Evolutionary conservation across 805 yeast genomes (phyloP).

Genomic region (Ogataea methanolica): DNA sequence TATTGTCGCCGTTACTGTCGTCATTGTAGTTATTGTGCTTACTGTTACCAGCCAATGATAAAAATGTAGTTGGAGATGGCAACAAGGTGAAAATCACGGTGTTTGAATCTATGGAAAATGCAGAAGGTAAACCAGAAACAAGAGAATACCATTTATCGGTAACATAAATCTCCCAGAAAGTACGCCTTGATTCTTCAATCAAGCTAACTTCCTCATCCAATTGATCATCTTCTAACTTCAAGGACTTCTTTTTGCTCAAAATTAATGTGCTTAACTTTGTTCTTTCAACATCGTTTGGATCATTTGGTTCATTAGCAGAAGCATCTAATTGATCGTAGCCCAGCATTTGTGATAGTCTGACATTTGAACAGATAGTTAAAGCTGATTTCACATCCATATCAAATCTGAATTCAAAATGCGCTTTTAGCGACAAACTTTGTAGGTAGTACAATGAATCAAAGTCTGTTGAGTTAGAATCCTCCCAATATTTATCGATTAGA

Average conservation of each 20-base stretch:
- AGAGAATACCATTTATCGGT: slow-evolving; percentile 29
- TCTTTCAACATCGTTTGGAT: not conserved
- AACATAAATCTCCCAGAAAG: slow-evolving; percentile 29
- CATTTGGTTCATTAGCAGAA: slow-evolving; percentile 2
- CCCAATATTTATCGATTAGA: slow-evolving; percentile 17
- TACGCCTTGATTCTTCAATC: slow-evolving; percentile 27
- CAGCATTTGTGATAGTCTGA: slow-evolving; percentile 25
- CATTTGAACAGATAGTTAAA: slow-evolving; percentile 21
- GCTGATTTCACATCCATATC: slow-evolving; percentile 26
- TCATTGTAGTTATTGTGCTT: not conserved
- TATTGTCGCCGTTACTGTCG: not conserved
- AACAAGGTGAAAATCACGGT: slow-evolving; percentile 26
- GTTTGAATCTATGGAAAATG: slow-evolving; percentile 23
- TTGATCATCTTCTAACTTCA: slow-evolving; percentile 13
- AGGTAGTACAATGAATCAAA: slow-evolving; percentile 21
- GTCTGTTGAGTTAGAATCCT: slow-evolving; percentile 9
- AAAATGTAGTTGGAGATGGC: slow-evolving; percentile 27
- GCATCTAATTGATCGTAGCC: slow-evolving; percentile 29
- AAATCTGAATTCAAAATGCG: slow-evolving; percentile 23
- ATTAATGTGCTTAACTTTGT: too few species aligned
- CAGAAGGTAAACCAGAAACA: slow-evolving; percentile 29
- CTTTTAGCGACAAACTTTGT: slow-evolving; percentile 22
- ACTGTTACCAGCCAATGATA: slow-evolving; percentile 4
- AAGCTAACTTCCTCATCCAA: slow-evolving; percentile 22
- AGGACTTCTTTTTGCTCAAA: too few species aligned